Base-by-base conservation (phyloP, 2,329 filamentous ascomycete species). In the Paecilomyces sp. region DNA sequence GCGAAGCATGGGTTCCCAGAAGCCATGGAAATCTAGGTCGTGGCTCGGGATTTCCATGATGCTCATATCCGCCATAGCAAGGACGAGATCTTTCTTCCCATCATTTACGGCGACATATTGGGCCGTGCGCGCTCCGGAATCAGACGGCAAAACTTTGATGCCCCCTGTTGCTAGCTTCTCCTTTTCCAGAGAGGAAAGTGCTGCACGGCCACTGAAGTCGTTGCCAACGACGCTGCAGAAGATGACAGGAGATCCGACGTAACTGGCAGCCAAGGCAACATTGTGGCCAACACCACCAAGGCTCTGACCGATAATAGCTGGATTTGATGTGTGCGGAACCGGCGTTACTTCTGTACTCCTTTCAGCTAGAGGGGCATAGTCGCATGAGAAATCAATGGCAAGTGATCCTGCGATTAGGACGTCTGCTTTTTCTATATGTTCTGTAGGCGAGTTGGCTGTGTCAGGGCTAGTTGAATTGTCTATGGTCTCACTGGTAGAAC, bases 61-160 rank as follows among this genome's bases (percentile, higher is more conserved):
- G 58, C 82, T 84, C 92, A 97, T 97, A 71, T 97, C 94, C 3
- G 93, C 92, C 91, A 97, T 96, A 54, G 92, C 93, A 63, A 97
- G 76, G n/a, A 92, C 82, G 2, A 99, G 84, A 63, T 92, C 89
- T 73, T 92, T 95, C 61, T 88, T 85, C 0, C 80, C 80, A 69
- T 95, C 90, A 71, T 97, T 99, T 64, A 97, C 80, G 15, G 93
- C 89, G 2, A 97, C 85, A 72, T 97, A 97, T 72, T 97, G 92
- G 0, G 92, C 91, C 1, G 93, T 97, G 59, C 89, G 83, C 33
- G 81, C 82, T 1, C 82, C 80, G 73, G 76, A 61, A 78, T 67
- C 77, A 52, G 80, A 74, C 15, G 75, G 76, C 3, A 89, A 76
- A 56, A 80, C 76, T 62, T 83, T 82, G 56, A 97, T 84, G 50